Base-by-base conservation (phyloP, 129 eudicot genomes). In the Flaveria bidentis region DNA sequence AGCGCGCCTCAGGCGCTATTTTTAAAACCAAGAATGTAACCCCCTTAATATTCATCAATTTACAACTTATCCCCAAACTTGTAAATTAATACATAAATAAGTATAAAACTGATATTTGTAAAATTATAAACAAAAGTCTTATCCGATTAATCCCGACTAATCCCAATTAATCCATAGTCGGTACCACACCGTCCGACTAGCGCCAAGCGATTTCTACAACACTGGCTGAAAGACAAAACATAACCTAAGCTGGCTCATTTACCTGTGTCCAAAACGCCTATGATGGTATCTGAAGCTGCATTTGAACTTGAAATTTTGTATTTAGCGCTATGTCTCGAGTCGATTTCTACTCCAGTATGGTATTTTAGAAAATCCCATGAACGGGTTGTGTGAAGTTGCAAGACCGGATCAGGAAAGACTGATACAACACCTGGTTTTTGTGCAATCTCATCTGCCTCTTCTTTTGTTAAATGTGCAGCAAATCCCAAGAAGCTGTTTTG, bases 251-350 rank as follows among this genome's bases (percentile, higher is more conserved):
- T 28, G 15, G 14, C 20, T 62, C 42, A 62, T 45, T 42, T 22
- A 88, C 98, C 98, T 82, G 97, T 83, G 71, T 93, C 98, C 52
- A 93, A 50, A 78, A 93, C 65, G 66, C 98, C 98, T 63, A 93
- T 85, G 68, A 93, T 83, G 25, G 83, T 70, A 71, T 88, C 97
- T 17, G 82, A 82, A 36, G 84, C 73, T 50, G 80, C 86, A 9
- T 45, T 12, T 17, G 88, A 47, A 52, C 77, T 28, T 13, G 85
- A 36, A 1, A 12, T 33, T 2, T 22, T 65, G 61, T 75, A 81
- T 17, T 13, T 39, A 1, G 83, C 66, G 4, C 55, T 22, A 5
- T 72, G 78, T 36, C 17, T 66, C 47, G 75, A 72, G 60, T 79
- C 82, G 12, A 36, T 74, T 58, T 78, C 69, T 4, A 84, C 57